phyloP scores from a whole-genome alignment of 108 stramenopile species.

The Cyclotella kingstonii region DNA sequence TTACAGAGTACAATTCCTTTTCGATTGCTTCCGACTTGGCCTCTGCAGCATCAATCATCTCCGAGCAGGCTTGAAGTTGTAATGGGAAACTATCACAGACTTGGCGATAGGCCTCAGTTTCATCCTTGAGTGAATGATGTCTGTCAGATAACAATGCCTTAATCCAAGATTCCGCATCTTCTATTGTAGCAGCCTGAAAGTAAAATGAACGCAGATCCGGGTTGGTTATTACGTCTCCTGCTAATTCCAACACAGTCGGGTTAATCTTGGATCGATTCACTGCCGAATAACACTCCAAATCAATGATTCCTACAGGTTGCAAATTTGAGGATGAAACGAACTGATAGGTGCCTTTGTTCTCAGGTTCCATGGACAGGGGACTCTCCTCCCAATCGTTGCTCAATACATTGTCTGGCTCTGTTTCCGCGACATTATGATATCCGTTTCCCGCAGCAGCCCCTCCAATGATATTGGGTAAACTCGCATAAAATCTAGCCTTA shows the following conservation, averaged over 20 bases:
- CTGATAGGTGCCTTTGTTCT: slow-evolving; percentile 32
- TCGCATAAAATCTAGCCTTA: slow-evolving; percentile 27
- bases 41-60: slow-evolving; percentile 70
- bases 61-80: slow-evolving; percentile 68
- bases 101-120: slow-evolving; percentile 86
- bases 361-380: slow-evolving; percentile 4
- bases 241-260: slow-evolving; percentile 70
- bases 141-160: slow-evolving; percentile 72
- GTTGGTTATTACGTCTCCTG: slow-evolving; percentile 78
- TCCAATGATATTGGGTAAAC: slow-evolving; percentile 29
- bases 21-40: slow-evolving; percentile 54
- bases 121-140: slow-evolving; percentile 81
- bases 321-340: slow-evolving; percentile 41
- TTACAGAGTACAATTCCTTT: slow-evolving; percentile 68
- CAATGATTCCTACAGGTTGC: slow-evolving; percentile 91
- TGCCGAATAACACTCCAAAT: slow-evolving; percentile 91
- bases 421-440: background rate
- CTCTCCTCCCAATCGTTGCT: slow-evolving; percentile 17
- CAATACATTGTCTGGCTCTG: slow-evolving; percentile 13
- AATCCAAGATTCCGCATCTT: slow-evolving; percentile 78
- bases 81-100: slow-evolving; percentile 87
- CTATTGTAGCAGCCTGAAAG: slow-evolving; percentile 71
- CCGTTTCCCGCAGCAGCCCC: slow-evolving; percentile 9
- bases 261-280: slow-evolving; percentile 73
- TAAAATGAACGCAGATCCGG: slow-evolving; percentile 86